Evolutionary conservation across 2,329 filamentous ascomycete genomes (phyloP).

Genomic region (Hirsutella thompsonii): DNA sequence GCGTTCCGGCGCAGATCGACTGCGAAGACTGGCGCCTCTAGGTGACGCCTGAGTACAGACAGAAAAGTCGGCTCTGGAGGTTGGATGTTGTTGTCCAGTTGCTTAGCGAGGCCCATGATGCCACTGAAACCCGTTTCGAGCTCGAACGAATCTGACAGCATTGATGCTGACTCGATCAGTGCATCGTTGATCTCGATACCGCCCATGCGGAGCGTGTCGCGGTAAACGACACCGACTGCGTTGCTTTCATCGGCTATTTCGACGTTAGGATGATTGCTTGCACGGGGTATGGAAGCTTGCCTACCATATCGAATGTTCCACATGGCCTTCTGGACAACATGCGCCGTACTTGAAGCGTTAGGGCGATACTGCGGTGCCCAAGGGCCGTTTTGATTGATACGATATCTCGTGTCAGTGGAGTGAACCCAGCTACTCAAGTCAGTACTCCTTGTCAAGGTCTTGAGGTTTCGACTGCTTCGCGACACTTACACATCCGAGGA

Average conservation of each 20-base stretch:
- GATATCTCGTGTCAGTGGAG: slow-evolving; percentile 31
- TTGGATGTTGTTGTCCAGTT: slow-evolving; percentile 27
- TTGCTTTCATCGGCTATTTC: slow-evolving; percentile 28
- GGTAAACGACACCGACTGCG: slow-evolving; percentile 35
- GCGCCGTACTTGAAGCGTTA: slow-evolving; percentile 29
- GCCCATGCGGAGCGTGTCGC: slow-evolving; percentile 34
- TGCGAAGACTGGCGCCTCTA: slow-evolving; percentile 31
- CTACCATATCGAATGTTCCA: slow-evolving; percentile 38
- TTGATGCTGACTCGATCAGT: slow-evolving; percentile 35
- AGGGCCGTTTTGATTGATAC: slow-evolving; percentile 19
- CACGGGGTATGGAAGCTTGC: slow-evolving; percentile 9
- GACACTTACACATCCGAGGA: slow-evolving; percentile 49
- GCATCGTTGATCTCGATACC: slow-evolving; percentile 28
- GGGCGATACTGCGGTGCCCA: slow-evolving; percentile 29
- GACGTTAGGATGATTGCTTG: background rate
- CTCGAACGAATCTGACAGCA: slow-evolving; percentile 29
- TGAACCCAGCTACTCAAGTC: slow-evolving; percentile 34
- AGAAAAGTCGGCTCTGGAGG: slow-evolving; percentile 31
- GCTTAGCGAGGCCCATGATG: slow-evolving; percentile 38
- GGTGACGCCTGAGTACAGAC: slow-evolving; percentile 25
- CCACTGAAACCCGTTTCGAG: slow-evolving; percentile 29
- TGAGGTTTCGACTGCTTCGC: background rate
- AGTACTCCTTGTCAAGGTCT: background rate
- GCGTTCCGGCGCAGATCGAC: slow-evolving; percentile 35
- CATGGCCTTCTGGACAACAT: slow-evolving; percentile 25